Base-by-base conservation (phyloP, 345 rosid species). In the Lenwebbia sp. region DNA sequence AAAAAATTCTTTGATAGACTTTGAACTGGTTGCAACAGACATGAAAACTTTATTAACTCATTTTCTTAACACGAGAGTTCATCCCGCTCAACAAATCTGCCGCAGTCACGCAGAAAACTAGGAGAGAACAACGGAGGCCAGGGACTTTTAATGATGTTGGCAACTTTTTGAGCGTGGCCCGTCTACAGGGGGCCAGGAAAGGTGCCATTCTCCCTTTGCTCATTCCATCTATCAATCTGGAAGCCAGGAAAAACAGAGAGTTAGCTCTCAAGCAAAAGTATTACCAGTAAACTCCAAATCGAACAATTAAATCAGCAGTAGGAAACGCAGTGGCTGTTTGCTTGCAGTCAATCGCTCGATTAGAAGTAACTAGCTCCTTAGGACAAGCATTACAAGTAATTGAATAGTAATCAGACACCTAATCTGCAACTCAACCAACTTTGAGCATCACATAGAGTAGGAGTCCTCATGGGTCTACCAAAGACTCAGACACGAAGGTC, bases 171-270 rank as follows among this genome's bases (percentile, higher is more conserved):
- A 70, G 81, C 25, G 47, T 19, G 76, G 30, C 83, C 62, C 89
- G 33, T 89, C 93, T 95, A 97, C 88, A 97, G 98, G 83, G 98
- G 99, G 58, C 98, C 98, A 4, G 99, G 99, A 90, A 97, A 97
- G 52, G 99, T 95, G 83, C 99, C 99, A 82, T 96, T 94, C 92
- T 94, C 98, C 93, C 99, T 92, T 88, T 97, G 99, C 91, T 97
- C 99, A 84, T 97, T 97, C 99, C 99, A 97, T 88, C 89, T 92
- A 3, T 97, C 99, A 57, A 97, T 83, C 99, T 96, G 90, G 57
- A 54, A 86, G 78, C 85, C 89, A 86, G 12, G 33, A 54, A 14
- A 49, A 41, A 28, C 51, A 52, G 49, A 82, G 12, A 55, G 70
- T 60, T 3, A 58, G 57, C 33, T 75, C 49, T 54, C 82, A 60